These are phyloP conservation scores for Wickerhamomyces silvicola DNA, from an alignment of 805 yeast species.

Conservation along the genomic window DNA sequence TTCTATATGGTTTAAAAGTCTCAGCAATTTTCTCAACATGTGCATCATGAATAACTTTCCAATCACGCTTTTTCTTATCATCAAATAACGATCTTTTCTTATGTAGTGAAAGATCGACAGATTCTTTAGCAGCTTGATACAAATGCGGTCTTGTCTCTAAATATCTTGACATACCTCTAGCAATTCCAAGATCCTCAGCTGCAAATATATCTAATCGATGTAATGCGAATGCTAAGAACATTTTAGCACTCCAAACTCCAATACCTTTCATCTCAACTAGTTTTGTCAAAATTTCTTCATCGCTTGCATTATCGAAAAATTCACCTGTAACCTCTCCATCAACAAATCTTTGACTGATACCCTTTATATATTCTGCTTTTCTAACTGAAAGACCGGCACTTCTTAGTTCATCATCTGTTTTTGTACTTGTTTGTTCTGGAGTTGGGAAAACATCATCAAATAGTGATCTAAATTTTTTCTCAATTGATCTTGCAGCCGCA, in stretches of 20 bases:
- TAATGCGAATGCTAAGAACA: slow-evolving; percentile 74
- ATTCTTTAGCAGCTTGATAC: slow-evolving; percentile 36
- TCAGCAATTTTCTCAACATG: slow-evolving; percentile 49
- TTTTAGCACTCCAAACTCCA: slow-evolving; percentile 84
- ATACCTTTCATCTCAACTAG: slow-evolving; percentile 59
- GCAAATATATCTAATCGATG: slow-evolving; percentile 67
- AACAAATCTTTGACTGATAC: slow-evolving; percentile 45
- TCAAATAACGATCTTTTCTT: slow-evolving; percentile 29
- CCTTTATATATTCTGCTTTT: slow-evolving; percentile 57
- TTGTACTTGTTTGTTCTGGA: slow-evolving; percentile 39
- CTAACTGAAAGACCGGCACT: slow-evolving; percentile 62
- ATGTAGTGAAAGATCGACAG: slow-evolving; percentile 27
- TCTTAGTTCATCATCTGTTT: slow-evolving; percentile 43
- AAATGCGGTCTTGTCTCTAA: slow-evolving; percentile 47
- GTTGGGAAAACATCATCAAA: slow-evolving; percentile 29
- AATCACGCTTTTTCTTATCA: slow-evolving; percentile 43
- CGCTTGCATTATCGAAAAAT: slow-evolving; percentile 31
- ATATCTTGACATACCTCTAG: slow-evolving; percentile 71
- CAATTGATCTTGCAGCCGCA: slow-evolving; percentile 67
- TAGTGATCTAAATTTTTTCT: slow-evolving; percentile 34
- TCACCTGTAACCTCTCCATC: slow-evolving; percentile 29
- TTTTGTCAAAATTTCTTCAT: slow-evolving; percentile 42
- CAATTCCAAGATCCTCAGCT: slow-evolving; percentile 75
- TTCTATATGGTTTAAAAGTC: slow-evolving; percentile 57
- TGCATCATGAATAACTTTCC: slow-evolving; percentile 63